phyloP scores from a whole-genome alignment of 2,329 filamentous ascomycete genomes.

The Xylaria hypoxylon region DNA sequence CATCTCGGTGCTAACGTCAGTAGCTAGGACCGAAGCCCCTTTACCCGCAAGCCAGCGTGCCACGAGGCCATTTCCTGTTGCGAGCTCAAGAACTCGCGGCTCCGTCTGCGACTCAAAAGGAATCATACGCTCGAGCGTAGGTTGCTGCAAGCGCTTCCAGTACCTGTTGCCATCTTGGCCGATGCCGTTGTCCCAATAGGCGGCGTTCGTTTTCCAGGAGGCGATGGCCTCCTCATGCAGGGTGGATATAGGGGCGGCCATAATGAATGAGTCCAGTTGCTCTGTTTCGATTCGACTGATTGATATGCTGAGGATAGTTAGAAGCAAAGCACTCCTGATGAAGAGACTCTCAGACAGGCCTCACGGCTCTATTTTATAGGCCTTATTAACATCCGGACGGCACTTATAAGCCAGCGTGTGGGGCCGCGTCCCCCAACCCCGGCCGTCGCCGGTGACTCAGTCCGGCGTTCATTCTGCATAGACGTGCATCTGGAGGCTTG shows the following conservation, averaged over 20 bases:
- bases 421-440: conserved; percentile 18
- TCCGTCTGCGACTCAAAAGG: not conserved
- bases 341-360: not conserved
- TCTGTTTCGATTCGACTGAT: not conserved
- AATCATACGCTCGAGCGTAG: conserved; percentile 29
- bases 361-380: not conserved
- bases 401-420: conserved; percentile 10
- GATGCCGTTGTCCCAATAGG: conserved; percentile 31
- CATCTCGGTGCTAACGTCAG: conserved; percentile 23
- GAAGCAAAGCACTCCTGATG: not conserved
- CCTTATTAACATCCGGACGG: not conserved
- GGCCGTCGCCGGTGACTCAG: conserved; percentile 29
- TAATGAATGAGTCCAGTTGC: not conserved
- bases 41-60: conserved; percentile 29
- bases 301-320: not conserved
- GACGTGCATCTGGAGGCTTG: no score
- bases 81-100: conserved; percentile 24
- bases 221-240: conserved; percentile 24
- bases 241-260: conserved; percentile 9
- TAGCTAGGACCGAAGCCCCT: conserved; percentile 27
- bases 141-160: conserved; percentile 24
- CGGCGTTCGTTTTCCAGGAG: conserved; percentile 27
- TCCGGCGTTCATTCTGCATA: conserved; percentile 5
- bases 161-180: conserved; percentile 34
- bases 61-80: conserved; percentile 32